Conservation (phyloP, 352 stramenopile genomes). For the Globisporangium paroecandrum region DNA sequence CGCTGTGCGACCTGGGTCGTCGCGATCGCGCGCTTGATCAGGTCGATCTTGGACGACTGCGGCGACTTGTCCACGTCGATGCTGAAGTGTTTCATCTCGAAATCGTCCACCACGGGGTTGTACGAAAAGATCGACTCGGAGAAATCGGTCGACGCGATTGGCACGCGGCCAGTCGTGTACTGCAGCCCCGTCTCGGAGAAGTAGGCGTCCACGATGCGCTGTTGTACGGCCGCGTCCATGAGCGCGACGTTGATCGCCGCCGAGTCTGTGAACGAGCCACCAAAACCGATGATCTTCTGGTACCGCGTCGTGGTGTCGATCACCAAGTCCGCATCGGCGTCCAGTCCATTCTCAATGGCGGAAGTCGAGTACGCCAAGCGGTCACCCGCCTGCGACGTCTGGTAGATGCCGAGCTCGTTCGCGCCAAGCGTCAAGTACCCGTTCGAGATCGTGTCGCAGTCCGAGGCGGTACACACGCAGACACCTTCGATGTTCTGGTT, state of each 20-base stretch:
- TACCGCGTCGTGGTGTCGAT: conserved; percentile 35
- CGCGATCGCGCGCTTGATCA: conserved; percentile 36
- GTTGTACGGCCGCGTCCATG: conserved; percentile 44
- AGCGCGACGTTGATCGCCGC: conserved; percentile 69
- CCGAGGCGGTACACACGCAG: conserved; percentile 49
- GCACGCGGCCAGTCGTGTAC: conserved; percentile 69
- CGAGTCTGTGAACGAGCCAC: conserved; percentile 80
- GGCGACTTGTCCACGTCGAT: conserved; percentile 57
- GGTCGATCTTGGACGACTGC: conserved; percentile 29
- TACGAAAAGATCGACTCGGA: conserved; percentile 51
- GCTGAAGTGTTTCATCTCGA: conserved; percentile 64
- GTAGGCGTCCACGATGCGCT: conserved; percentile 60
- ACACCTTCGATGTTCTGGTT: conserved; percentile 41
- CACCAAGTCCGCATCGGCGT: conserved; percentile 26
- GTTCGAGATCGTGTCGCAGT: conserved; percentile 32
- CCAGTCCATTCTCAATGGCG: background rate
- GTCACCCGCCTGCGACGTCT: conserved; percentile 44
- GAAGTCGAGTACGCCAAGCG: conserved; percentile 38
- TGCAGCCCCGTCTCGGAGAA: conserved; percentile 55
- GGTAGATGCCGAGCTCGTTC: conserved; percentile 40
- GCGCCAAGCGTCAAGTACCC: conserved; percentile 26
- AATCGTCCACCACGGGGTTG: conserved; percentile 30
- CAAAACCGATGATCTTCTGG: conserved; percentile 76
- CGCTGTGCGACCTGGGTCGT: conserved; percentile 15
- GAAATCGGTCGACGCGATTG: conserved; percentile 81